Evolutionary conservation across 495 filamentous ascomycete species (phyloP).

Genomic region (Paragyromitra xinjiangensis): DNA sequence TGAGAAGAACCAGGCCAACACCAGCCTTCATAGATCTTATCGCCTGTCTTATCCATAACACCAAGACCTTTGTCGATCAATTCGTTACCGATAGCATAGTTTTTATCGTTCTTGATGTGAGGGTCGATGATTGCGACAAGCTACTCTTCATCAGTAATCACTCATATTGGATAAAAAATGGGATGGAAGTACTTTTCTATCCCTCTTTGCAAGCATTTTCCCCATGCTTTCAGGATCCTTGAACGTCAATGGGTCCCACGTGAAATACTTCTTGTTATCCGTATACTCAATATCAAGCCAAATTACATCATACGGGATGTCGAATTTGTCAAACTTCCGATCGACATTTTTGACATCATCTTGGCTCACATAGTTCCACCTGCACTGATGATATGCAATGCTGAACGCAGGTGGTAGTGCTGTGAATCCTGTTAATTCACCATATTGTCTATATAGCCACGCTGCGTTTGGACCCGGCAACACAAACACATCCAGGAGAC

Average conservation of each 20-base stretch:
- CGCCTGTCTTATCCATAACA: slow-evolving; percentile 84
- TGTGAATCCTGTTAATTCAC: slow-evolving; percentile 92
- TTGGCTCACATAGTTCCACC: slow-evolving; percentile 98
- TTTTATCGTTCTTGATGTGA: slow-evolving; percentile 90
- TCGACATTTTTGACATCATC: slow-evolving; percentile 97
- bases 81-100: slow-evolving; percentile 79
- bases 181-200: slow-evolving; percentile 68
- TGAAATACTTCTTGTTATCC: slow-evolving; percentile 96
- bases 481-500: slow-evolving; percentile 89
- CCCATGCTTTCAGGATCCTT: slow-evolving; percentile 85
- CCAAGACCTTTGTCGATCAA: slow-evolving; percentile 83
- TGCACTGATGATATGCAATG: slow-evolving; percentile 93
- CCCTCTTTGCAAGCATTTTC: slow-evolving; percentile 79
- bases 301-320: slow-evolving; percentile 97
- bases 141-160: slow-evolving; percentile 49
- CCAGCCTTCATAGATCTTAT: slow-evolving; percentile 88
- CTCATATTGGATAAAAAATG: background rate
- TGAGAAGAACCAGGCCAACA: slow-evolving; percentile 97
- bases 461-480: slow-evolving; percentile 87
- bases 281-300: slow-evolving; percentile 99
- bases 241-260: slow-evolving; percentile 90
- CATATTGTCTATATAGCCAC: slow-evolving; percentile 81
- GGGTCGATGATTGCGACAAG: slow-evolving; percentile 95
- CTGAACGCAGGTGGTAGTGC: slow-evolving; percentile 90
- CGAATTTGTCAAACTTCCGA: slow-evolving; percentile 90